Base-by-base conservation (phyloP, 140 eudicot genomes). In the Stevia rebaudiana region DNA sequence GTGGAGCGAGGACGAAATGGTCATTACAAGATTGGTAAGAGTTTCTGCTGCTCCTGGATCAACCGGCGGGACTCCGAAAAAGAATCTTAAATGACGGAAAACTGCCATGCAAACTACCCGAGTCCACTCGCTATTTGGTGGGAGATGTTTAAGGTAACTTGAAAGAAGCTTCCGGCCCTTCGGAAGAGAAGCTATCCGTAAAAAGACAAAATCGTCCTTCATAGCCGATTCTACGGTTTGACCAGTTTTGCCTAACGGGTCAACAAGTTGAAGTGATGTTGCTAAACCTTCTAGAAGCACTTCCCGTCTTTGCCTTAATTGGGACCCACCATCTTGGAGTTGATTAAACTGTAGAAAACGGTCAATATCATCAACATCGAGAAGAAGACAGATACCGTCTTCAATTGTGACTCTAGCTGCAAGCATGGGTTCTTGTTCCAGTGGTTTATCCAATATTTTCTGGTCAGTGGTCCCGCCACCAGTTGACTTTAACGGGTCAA, bases 341-440 rank as follows among this genome's bases (percentile, higher is more conserved):
- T 88, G 86, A 72, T 85, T 94, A 21, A 85, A 85, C 56, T 85
- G 86, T 8, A 94, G 73, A 56, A 77, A 83, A 19, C 99, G 84
- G 68, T 88, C 99, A 17, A 88, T 85, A 70, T 94, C 97, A 67
- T 94, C 97, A 59, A 94, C 90, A n/a, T 94, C 97, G 8, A 94
- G 84, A 15, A 94, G 84, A 68, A 94, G 95, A 68, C 80, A 78
- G 47, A 88, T 76, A 21, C 95, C 89, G 48, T 94, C 97, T 75
- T 94, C 97, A 23, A 94, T 88, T 13, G 95, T 78, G 52, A 88
- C 90, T 73, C 99, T 85, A 6, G 99, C 99, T 16, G 95, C 98
- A 43, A 92, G 95, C 95, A 92, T 68, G 0, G 99, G 99, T 55
- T 94, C 99, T 78, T 94, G 97, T 23, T 85, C 97, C 74, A 94